Percentiles rank a stretch among this genome's conserved stretches.
These are phyloP conservation scores for Hypoxylon sp. DNA, from an alignment of 2,329 filamentous ascomycete species.

Conservation along the genomic window DNA sequence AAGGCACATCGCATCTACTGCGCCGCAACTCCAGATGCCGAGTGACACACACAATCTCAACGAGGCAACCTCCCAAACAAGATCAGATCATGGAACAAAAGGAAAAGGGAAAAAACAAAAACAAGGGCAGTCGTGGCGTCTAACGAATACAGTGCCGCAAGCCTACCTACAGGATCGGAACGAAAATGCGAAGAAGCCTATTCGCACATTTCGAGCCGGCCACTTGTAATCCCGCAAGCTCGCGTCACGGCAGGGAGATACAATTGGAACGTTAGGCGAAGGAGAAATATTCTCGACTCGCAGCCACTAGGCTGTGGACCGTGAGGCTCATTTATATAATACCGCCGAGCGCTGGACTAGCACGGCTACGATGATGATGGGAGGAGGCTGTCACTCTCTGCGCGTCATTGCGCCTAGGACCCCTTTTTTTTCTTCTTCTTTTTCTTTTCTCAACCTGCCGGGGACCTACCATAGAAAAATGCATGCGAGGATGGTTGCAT, in stretches of 20 bases:
- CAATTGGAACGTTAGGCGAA: constrained; percentile 2
- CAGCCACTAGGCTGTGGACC: constrained; percentile 31
- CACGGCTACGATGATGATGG: constrained; percentile 18
- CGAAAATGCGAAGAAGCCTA: constrained; percentile 34
- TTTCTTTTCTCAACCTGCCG: background rate
- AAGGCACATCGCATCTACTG: constrained; percentile 10
- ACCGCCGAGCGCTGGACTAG: constrained; percentile 21
- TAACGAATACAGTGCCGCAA: constrained; percentile 34
- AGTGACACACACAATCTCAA: constrained; percentile 5
- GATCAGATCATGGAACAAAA: constrained; percentile 3
- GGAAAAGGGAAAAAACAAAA: background rate
- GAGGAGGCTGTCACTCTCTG: constrained; percentile 18
- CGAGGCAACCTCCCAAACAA: constrained; percentile 1
- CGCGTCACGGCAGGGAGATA: constrained; percentile 20
- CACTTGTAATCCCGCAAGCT: constrained; percentile 18
- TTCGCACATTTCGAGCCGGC: constrained; percentile 18
- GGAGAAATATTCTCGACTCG: constrained; percentile 21
- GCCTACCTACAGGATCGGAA: constrained; percentile 47
- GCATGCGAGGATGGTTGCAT: constrained; percentile 43
- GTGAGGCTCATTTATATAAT: constrained; percentile 42
- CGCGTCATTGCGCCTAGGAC: constrained; percentile 13
- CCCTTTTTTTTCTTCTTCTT: too few species aligned
- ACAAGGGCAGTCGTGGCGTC: constrained; percentile 2
- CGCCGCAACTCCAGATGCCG: constrained; percentile 3
- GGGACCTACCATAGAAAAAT: constrained; percentile 17